Evolutionary conservation across 176 grass and related monocot species (phyloP).

Genomic region (Alloteropsis semialata): DNA sequence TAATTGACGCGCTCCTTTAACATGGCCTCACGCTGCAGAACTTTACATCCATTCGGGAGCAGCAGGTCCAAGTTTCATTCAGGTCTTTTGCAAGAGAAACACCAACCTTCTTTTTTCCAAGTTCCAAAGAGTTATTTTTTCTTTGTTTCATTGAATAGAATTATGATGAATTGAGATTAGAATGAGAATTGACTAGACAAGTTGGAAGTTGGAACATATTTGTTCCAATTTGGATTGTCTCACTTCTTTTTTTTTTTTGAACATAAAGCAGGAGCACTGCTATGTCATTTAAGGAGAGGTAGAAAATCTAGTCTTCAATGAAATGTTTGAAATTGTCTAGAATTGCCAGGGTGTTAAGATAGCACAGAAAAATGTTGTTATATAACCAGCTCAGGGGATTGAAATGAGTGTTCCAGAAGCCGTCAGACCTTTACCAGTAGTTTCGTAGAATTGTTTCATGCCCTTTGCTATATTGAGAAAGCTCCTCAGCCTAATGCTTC

Average conservation of each 20-base stretch:
- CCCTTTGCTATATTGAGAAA: background rate
- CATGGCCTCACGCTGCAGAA: conserved; percentile 86
- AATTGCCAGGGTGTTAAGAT: background rate
- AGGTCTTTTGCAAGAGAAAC: conserved; percentile 38
- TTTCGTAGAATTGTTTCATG: background rate
- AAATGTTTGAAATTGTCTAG: background rate
- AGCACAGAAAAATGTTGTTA: background rate
- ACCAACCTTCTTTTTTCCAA: background rate
- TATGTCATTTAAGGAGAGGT: no score
- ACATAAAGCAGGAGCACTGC: no score
- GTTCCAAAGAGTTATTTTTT: background rate
- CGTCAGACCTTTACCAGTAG: background rate
- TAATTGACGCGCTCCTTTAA: conserved; percentile 71
- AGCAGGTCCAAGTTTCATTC: conserved; percentile 78
- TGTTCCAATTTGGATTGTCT: background rate
- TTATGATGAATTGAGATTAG: background rate
- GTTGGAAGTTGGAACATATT: background rate
- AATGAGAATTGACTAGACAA: background rate
- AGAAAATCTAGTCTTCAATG: no score
- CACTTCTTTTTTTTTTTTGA: no score
- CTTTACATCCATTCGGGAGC: conserved; percentile 86
- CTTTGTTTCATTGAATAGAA: background rate
- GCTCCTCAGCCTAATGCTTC: background rate
- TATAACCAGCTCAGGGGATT: background rate
- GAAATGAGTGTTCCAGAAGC: background rate